Conservation (phyloP, 495 filamentous ascomycete species). For the Gamarada debralockiae region DNA sequence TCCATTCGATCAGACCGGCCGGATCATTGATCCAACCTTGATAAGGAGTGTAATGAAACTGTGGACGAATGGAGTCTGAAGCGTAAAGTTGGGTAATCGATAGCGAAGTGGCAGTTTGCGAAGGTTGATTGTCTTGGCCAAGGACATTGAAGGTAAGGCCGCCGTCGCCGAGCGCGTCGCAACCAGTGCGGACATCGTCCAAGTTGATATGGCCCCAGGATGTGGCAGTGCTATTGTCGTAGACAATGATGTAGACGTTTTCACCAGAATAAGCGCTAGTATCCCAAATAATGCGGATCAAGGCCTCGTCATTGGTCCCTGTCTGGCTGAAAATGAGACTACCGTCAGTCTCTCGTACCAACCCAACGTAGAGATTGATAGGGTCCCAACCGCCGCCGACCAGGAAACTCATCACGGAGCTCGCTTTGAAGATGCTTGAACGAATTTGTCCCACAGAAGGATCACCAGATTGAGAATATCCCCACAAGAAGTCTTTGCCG, state of each 20-base stretch:
- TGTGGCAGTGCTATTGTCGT: conserved; percentile 13
- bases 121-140: conserved; percentile 19
- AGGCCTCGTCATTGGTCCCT: conserved; percentile 13
- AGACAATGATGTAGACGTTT: conserved; percentile 12
- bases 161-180: conserved; percentile 13
- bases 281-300: conserved; percentile 19
- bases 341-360: conserved; percentile 8
- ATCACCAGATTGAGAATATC: conserved; percentile 12
- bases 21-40: conserved; percentile 24
- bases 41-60: conserved; percentile 21
- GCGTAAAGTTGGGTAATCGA: conserved; percentile 6
- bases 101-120: not conserved
- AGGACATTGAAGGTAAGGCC: conserved; percentile 17
- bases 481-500: conserved; percentile 15
- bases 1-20: conserved; percentile 14
- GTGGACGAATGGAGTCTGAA: conserved; percentile 14
- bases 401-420: conserved; percentile 18
- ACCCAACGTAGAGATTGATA: conserved; percentile 9
- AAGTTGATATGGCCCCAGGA: conserved; percentile 19
- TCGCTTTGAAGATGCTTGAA: conserved; percentile 16
- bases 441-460: conserved; percentile 1
- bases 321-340: conserved; percentile 13
- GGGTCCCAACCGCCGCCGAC: conserved; percentile 15
- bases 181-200: conserved; percentile 19
- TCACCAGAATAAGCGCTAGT: conserved; percentile 16